A percentile compares a stretch with the other conserved stretches of the same genome.
phyloP scores from a whole-genome alignment of 2,329 filamentous ascomycete genomes.

The Exophiala sideris region DNA sequence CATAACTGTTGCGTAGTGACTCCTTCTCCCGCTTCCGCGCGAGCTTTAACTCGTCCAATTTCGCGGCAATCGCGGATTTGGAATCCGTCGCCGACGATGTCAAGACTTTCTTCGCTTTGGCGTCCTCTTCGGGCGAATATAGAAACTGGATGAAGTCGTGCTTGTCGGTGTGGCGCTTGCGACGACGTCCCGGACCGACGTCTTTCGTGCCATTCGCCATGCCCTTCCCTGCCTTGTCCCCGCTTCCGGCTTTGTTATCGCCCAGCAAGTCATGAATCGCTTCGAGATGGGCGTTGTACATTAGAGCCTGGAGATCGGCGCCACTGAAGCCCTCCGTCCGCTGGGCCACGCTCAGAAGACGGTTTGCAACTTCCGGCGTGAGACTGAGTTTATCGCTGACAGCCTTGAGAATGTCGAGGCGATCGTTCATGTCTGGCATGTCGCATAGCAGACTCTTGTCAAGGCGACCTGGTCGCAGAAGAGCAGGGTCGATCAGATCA shows the following conservation, averaged over 20 bases:
- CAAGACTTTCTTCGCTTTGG: slow-evolving; percentile 44
- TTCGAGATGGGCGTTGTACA: slow-evolving; percentile 95
- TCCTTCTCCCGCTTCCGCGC: slow-evolving; percentile 47
- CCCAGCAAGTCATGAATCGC: slow-evolving; percentile 91
- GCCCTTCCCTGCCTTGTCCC: slow-evolving; percentile 28
- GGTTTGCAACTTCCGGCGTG: slow-evolving; percentile 60
- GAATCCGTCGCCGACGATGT: slow-evolving; percentile 64
- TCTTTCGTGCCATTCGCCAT: slow-evolving; percentile 28
- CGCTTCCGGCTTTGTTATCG: slow-evolving; percentile 39
- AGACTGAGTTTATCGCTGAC: slow-evolving; percentile 79
- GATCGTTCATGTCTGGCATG: slow-evolving; percentile 74
- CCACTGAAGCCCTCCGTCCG: slow-evolving; percentile 88
- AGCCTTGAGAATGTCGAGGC: slow-evolving; percentile 82
- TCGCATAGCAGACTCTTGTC: slow-evolving; percentile 93
- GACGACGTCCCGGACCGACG: slow-evolving; percentile 35
- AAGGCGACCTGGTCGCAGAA: slow-evolving; percentile 84
- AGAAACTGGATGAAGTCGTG: slow-evolving; percentile 75
- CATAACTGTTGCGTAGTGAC: slow-evolving; percentile 12
- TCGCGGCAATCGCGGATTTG: slow-evolving; percentile 73
- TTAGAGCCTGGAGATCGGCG: slow-evolving; percentile 87
- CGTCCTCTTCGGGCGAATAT: slow-evolving; percentile 60
- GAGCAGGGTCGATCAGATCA: slow-evolving; percentile 90
- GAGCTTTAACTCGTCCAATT: slow-evolving; percentile 74
- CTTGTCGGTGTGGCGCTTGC: slow-evolving; percentile 35
- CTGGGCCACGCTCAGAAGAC: slow-evolving; percentile 69